A percentile compares a stretch with the other conserved stretches of the same genome.
Conservation (phyloP, 179 eudicot genomes). For the Amaranthus tricolor region DNA sequence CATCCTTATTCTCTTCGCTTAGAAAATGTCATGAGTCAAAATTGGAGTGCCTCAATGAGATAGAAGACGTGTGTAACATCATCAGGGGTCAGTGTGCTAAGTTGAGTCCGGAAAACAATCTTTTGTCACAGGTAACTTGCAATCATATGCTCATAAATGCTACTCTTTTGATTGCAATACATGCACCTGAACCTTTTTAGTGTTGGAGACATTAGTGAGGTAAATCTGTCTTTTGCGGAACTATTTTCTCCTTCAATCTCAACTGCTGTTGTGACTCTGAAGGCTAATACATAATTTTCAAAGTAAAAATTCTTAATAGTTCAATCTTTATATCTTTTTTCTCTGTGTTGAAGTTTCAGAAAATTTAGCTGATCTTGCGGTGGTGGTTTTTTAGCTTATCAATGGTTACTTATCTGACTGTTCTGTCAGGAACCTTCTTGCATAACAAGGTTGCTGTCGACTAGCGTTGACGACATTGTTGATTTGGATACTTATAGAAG, state of each 20-base stretch:
- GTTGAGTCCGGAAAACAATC: slow-evolving; percentile 41
- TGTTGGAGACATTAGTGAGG: background rate
- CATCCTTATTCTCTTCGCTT: slow-evolving; percentile 43
- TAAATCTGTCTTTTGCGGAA: background rate
- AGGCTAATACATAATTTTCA: background rate
- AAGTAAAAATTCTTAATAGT: background rate
- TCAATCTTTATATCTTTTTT: background rate
- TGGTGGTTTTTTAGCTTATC: slow-evolving; percentile 16
- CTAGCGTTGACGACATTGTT: slow-evolving; percentile 35
- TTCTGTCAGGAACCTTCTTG: slow-evolving; percentile 49
- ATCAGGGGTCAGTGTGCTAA: slow-evolving; percentile 42
- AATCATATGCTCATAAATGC: slow-evolving; percentile 9
- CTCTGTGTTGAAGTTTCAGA: background rate
- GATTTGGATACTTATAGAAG: slow-evolving; percentile 32
- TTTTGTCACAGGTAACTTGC: slow-evolving; percentile 51
- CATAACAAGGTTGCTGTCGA: slow-evolving; percentile 36
- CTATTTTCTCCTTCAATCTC: background rate
- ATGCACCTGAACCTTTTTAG: background rate
- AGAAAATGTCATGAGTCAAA: slow-evolving; percentile 44
- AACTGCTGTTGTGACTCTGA: background rate
- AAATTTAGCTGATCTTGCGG: background rate
- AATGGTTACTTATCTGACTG: slow-evolving; percentile 12
- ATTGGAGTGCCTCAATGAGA: slow-evolving; percentile 53
- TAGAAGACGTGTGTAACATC: slow-evolving; percentile 55
- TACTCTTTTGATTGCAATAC: background rate